phyloP scores from a whole-genome alignment of 768 basidiomycete genomes.

The Amanita exitialis region DNA sequence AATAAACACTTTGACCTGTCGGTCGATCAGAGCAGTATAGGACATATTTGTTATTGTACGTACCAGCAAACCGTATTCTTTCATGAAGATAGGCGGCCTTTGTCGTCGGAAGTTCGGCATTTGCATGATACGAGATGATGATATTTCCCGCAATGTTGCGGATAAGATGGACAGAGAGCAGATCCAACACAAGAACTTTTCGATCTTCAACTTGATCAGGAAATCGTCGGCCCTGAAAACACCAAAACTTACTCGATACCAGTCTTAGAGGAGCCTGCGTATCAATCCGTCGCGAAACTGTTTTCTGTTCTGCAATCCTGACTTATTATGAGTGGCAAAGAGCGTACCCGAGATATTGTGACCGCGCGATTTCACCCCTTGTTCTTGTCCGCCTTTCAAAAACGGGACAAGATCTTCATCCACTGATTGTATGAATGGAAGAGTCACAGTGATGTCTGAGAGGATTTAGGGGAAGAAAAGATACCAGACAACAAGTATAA shows the following conservation, averaged over 20 bases:
- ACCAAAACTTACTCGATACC: not conserved
- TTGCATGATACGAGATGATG: conserved; percentile 40
- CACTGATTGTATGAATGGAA: conserved; percentile 44
- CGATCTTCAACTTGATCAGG: conserved; percentile 11
- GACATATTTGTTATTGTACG: not conserved
- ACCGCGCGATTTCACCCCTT: not conserved
- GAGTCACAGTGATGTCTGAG: conserved; percentile 45
- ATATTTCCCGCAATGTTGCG: conserved; percentile 33
- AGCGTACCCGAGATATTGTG: not conserved
- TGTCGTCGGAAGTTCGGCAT: conserved; percentile 25
- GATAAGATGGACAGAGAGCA: conserved; percentile 39
- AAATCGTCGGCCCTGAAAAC: too few species aligned
- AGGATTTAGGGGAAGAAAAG: not conserved
- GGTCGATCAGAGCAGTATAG: not conserved
- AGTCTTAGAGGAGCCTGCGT: conserved; percentile 25
- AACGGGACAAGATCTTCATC: conserved; percentile 10
- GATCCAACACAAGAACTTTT: conserved; percentile 31
- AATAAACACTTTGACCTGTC: conserved; percentile 33
- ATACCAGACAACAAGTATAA: not conserved
- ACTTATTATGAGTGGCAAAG: too few species aligned
- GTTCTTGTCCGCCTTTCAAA: conserved; percentile 8
- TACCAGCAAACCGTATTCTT: conserved; percentile 37
- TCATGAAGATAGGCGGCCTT: conserved; percentile 32
- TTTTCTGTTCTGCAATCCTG: not conserved
- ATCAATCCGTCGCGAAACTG: conserved; percentile 18